phyloP scores from a whole-genome alignment of 805 yeast genomes.

The Hanseniaspora meyeri region DNA sequence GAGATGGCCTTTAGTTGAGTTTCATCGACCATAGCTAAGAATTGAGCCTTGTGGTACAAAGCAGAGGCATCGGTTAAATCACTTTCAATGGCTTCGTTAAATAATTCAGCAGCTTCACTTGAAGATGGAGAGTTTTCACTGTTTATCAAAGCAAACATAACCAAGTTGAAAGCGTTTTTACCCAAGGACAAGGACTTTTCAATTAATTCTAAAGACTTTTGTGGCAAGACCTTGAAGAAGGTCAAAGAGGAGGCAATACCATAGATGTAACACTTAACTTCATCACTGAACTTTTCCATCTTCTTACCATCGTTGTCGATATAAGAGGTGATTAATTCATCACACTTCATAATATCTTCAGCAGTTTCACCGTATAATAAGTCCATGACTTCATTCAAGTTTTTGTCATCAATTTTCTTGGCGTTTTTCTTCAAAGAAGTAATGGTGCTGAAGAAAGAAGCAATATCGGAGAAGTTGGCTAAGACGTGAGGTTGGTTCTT shows the following conservation, averaged over 20 bases:
- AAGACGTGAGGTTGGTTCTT: slow-evolving; percentile 41
- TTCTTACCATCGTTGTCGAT: slow-evolving; percentile 35
- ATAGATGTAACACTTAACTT: slow-evolving; percentile 2
- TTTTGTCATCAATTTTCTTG: slow-evolving; percentile 49
- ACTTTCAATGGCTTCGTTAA: slow-evolving; percentile 55
- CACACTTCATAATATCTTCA: slow-evolving; percentile 27
- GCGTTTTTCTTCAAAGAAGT: slow-evolving; percentile 63
- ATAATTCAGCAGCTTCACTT: slow-evolving; percentile 42
- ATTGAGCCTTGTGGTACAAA: slow-evolving; percentile 88
- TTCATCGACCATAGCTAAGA: slow-evolving; percentile 61
- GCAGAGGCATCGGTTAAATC: slow-evolving; percentile 68
- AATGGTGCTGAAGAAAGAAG: slow-evolving; percentile 49
- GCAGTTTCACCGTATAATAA: slow-evolving; percentile 37
- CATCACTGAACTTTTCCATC: slow-evolving; percentile 39
- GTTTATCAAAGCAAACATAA: slow-evolving; percentile 66
- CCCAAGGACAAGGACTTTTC: slow-evolving; percentile 48
- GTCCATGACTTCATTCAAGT: slow-evolving; percentile 52
- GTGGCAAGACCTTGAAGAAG: slow-evolving; percentile 66
- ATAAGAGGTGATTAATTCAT: slow-evolving; percentile 21
- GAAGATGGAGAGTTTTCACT: slow-evolving; percentile 70
- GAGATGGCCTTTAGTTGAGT: slow-evolving; percentile 59
- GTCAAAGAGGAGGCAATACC: slow-evolving; percentile 76
- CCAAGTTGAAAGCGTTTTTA: slow-evolving; percentile 73
- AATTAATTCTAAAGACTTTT: slow-evolving; percentile 37
- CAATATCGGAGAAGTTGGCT: slow-evolving; percentile 73